Base-by-base conservation (phyloP, 441 rosid genomes). In the Isatis lusitanica region DNA sequence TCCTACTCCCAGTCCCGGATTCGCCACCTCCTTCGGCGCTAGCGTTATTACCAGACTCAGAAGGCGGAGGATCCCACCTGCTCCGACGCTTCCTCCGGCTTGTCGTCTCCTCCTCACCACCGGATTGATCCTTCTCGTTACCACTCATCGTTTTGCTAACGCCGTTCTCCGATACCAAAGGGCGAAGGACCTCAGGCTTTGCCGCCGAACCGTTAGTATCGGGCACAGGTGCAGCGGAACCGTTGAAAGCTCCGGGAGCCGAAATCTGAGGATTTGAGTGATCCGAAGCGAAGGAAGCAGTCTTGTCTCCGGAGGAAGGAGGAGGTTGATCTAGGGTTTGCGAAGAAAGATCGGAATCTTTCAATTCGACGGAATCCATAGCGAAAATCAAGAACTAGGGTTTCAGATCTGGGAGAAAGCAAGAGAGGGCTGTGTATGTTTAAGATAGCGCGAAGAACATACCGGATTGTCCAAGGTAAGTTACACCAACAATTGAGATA, bases 51-150 rank as follows among this genome's bases (percentile, higher is more conserved):
- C 47, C 30, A 0, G 84, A 78, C 56, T 86, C 91, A 0, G 90
- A 77, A 7, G 87, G 92, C 0, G 84, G 88, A 17, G 92, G 93
- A 15, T 93, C 97, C 99, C 98, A 91, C 3, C 99, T 83, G 69
- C 96, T 89, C 53, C 98, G 90, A 1, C 98, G 78, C 5, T 85
- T 85, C 10, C 96, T 78, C 43, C 96, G 77, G 77, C 94, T 90
- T 0, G 86, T 79, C 7, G 97, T 84, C 78, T 95, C 98, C 66
- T 94, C 99, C 75, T 94, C 98, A 10, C 96, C 94, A 4, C 96
- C 98, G 0, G 97, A 90, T 62, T 56, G 83, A 63, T 89, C 90
- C 78, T 79, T 87, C n/a, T 88, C 96, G 52, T 84, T 81, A 51
- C 90, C 97, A 30, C 92, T 31, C 6, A n/a, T 3, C 10, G 61